Evolutionary conservation across 176 grass and related monocot genomes (phyloP).

Genomic region (Thalia dealbata): DNA sequence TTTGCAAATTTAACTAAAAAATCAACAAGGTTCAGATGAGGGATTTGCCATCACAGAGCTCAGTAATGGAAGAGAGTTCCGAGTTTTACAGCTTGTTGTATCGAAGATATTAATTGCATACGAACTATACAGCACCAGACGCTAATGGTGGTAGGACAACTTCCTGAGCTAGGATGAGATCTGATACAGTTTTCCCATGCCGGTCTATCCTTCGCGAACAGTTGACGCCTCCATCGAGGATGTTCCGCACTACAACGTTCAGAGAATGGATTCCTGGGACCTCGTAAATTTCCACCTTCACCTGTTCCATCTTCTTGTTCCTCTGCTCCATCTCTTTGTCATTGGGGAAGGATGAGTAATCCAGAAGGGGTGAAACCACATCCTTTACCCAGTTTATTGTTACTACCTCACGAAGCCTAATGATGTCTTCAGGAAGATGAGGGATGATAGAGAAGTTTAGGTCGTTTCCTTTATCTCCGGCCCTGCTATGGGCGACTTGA

Average conservation of each 20-base stretch:
- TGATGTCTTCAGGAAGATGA: conserved; percentile 49
- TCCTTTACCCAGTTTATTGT: conserved; percentile 65
- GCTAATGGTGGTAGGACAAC: conserved; percentile 30
- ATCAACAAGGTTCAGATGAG: too few relatives aligned
- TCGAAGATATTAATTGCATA: too few relatives aligned
- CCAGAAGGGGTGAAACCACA: conserved; percentile 49
- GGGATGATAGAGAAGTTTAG: conserved; percentile 82
- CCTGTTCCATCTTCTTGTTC: conserved; percentile 29
- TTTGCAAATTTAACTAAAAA: too few relatives aligned
- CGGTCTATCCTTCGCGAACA: conserved; percentile 89
- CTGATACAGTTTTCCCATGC: conserved; percentile 76
- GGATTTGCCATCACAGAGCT: too few relatives aligned
- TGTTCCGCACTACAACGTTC: conserved; percentile 74
- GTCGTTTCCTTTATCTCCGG: conserved; percentile 84
- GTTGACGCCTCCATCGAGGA: conserved; percentile 81
- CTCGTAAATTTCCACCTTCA: conserved; percentile 66
- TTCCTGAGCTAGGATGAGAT: conserved; percentile 71
- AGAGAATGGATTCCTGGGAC: conserved; percentile 63
- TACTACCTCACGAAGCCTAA: conserved; percentile 40
- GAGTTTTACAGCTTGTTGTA: too few relatives aligned
- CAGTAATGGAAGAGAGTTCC: too few relatives aligned
- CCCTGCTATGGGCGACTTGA: conserved; percentile 61
- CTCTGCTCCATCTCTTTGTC: conserved; percentile 11
- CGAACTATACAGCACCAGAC: not conserved
- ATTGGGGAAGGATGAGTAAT: conserved; percentile 29